Conservation (phyloP, 2,329 filamentous ascomycete genomes). For the Aspergillus pseudonomiae region DNA sequence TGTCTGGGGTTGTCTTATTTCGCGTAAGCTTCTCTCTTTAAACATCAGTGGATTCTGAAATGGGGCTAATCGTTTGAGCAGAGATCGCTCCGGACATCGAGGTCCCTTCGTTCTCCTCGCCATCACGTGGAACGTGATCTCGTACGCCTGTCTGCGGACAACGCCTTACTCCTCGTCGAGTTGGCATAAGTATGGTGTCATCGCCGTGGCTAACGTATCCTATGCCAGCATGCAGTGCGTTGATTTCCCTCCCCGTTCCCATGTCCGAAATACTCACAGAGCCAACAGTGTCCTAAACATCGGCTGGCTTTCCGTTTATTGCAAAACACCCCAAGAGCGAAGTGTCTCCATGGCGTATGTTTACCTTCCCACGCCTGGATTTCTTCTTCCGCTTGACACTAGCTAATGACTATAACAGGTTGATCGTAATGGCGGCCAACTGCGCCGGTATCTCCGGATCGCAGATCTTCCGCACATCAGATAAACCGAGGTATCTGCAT, state of each 20-base stretch:
- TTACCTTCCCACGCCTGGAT: not conserved
- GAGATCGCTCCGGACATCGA: conserved; percentile 35
- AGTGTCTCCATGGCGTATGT: conserved; percentile 59
- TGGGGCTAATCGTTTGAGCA: not conserved
- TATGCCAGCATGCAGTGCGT: conserved; percentile 43
- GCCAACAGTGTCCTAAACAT: conserved; percentile 53
- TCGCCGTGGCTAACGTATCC: conserved; percentile 32
- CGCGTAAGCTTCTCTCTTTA: not conserved
- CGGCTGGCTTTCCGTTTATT: conserved; percentile 60
- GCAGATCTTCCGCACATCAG: conserved; percentile 56
- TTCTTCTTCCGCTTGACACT: conserved; percentile 16
- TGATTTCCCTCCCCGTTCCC: not conserved
- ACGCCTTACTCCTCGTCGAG: conserved; percentile 23
- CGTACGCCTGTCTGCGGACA: conserved; percentile 39
- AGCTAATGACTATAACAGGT: not conserved
- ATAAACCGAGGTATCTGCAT: conserved; percentile 18
- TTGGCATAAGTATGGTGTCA: conserved; percentile 35
- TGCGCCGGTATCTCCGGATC: conserved; percentile 64
- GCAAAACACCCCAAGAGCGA: conserved; percentile 60
- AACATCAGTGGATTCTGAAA: too few species aligned
- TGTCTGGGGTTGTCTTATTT: conserved; percentile 12
- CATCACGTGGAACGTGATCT: conserved; percentile 43
- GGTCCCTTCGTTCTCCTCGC: conserved; percentile 40
- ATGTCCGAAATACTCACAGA: not conserved
- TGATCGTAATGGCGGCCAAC: conserved; percentile 64